phyloP scores from a whole-genome alignment of 345 rosid species.

The Hibiscus syriacus region DNA sequence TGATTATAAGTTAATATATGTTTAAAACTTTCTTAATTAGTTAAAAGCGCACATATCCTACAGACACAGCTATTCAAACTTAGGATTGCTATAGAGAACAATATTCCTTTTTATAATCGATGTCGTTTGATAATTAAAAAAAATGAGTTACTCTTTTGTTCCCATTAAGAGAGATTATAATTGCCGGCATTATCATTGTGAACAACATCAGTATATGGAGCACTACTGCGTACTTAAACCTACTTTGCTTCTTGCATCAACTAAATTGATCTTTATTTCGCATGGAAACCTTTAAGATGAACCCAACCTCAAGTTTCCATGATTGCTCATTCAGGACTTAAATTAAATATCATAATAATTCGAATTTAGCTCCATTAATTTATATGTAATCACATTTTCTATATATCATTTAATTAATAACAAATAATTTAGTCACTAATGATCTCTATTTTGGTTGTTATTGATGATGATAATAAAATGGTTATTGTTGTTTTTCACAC shows the following conservation, averaged over 20 bases:
- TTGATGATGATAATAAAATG: too few species aligned
- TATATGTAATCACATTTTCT: not conserved
- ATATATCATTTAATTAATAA: not conserved
- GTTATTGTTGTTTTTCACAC: too few species aligned
- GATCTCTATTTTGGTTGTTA: too few species aligned
- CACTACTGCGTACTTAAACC: not conserved
- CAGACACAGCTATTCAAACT: too few species aligned
- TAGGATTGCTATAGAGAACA: too few species aligned
- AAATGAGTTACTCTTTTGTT: not conserved
- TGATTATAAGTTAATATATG: too few species aligned
- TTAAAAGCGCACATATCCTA: too few species aligned
- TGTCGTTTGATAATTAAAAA: too few species aligned
- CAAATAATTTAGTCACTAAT: too few species aligned
- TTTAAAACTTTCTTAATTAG: too few species aligned
- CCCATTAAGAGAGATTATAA: not conserved
- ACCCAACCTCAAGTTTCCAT: conserved; percentile 5
- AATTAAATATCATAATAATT: not conserved
- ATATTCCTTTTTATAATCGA: too few species aligned
- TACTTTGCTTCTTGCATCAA: conserved; percentile 21
- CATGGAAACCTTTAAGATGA: conserved; percentile 6
- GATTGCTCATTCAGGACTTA: not conserved
- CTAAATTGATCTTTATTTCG: conserved; percentile 11
- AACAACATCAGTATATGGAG: conserved; percentile 13
- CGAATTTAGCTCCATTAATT: not conserved
- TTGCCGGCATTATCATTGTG: conserved; percentile 21